A percentile compares a stretch with the other conserved stretches of the same genome.
Conservation (phyloP, 257 asterid species). For the Solanum ossicruentum region DNA sequence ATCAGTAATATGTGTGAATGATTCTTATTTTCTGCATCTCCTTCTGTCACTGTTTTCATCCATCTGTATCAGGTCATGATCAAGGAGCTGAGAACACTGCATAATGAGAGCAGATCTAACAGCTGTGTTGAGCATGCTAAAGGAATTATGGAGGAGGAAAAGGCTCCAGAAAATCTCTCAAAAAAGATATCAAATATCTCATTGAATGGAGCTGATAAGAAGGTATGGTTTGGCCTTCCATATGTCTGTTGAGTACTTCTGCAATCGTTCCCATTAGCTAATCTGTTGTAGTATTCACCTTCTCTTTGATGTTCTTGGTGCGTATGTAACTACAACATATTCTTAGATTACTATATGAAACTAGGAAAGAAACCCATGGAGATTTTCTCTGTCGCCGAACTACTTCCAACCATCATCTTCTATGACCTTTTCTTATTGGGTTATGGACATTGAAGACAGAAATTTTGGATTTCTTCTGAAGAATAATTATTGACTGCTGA, state of each 20-base stretch:
- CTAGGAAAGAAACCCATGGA: neutral
- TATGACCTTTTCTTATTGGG: neutral
- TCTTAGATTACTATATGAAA: neutral
- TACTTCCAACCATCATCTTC: neutral
- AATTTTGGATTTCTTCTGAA: neutral
- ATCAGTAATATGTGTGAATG: neutral
- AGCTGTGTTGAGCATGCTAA: slow-evolving; percentile 88
- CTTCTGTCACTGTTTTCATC: neutral
- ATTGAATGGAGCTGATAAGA: slow-evolving; percentile 52
- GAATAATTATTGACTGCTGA: neutral
- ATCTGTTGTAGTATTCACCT: neutral
- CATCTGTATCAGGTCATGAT: slow-evolving; percentile 33
- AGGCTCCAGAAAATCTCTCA: slow-evolving; percentile 77
- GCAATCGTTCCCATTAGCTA: neutral
- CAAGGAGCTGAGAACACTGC: slow-evolving; percentile 56
- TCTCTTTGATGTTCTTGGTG: neutral
- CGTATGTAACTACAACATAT: neutral
- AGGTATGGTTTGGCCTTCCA: slow-evolving; percentile 24
- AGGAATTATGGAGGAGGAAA: slow-evolving; percentile 81
- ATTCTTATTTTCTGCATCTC: neutral
- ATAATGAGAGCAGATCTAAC: slow-evolving; percentile 56
- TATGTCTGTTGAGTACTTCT: neutral
- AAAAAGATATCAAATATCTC: slow-evolving; percentile 59
- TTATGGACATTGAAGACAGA: neutral
- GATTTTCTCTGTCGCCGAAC: neutral